A percentile compares a stretch with the other conserved stretches of the same genome.
These are phyloP conservation scores for Rhodotorula toruloides DNA, from an alignment of 768 basidiomycete species.

Conservation along the genomic window DNA sequence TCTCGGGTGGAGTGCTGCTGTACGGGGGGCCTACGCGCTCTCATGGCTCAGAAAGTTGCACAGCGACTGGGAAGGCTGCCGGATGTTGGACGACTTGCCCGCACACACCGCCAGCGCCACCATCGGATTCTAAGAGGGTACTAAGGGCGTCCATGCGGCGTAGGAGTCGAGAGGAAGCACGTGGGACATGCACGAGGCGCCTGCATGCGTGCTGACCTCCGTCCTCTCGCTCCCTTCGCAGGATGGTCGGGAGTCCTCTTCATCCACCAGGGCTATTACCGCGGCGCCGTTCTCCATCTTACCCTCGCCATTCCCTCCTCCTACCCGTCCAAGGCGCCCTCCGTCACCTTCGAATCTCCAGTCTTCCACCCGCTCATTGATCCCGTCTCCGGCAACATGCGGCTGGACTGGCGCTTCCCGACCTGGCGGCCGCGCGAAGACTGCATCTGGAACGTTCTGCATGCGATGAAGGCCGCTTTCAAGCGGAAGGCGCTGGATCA, in stretches of 20 bases:
- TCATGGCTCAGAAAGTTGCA: too few relatives aligned
- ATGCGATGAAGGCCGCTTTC: constrained; percentile 26
- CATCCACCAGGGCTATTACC: constrained; percentile 32
- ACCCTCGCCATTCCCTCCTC: constrained; percentile 23
- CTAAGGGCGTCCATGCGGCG: too few relatives aligned
- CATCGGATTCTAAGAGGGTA: too few relatives aligned
- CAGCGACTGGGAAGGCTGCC: too few relatives aligned
- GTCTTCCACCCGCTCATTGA: constrained; percentile 38
- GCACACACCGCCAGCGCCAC: too few relatives aligned
- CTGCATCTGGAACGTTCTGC: constrained; percentile 22
- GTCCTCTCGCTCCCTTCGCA: background rate
- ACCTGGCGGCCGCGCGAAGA: constrained; percentile 28
- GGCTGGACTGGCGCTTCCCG: constrained; percentile 20
- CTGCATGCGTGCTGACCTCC: background rate
- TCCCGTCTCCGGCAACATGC: constrained; percentile 17
- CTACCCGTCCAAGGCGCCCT: constrained; percentile 11
- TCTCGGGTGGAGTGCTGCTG: background rate
- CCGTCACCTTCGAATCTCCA: constrained; percentile 21
- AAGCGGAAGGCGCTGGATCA: constrained; percentile 27
- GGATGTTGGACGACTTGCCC: too few relatives aligned
- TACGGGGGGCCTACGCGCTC: too few relatives aligned
- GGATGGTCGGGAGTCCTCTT: constrained; percentile 24
- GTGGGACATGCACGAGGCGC: too few relatives aligned
- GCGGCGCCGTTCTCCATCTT: constrained; percentile 20
- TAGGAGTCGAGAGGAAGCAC: too few relatives aligned